Evolutionary conservation across 225 moss, liverwort and hornwort genomes (phyloP).

Genomic region (Marchantia polymorpha): DNA sequence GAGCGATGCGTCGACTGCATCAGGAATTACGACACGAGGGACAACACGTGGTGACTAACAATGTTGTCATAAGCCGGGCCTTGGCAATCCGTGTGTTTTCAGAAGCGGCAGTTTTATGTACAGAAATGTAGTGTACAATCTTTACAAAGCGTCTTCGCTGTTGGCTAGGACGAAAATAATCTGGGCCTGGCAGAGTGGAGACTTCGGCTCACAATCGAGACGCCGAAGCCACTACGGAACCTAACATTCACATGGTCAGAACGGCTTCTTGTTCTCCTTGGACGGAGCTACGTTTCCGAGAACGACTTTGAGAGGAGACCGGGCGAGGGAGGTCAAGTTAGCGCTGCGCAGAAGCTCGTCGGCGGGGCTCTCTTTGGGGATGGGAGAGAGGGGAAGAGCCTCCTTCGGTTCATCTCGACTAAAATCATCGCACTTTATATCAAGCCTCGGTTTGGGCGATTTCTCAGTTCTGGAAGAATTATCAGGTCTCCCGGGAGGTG

Average conservation of each 20-base stretch:
- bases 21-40: too few relatives aligned
- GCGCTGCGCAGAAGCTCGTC: background rate
- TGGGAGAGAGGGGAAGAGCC: slow-evolving; percentile 1
- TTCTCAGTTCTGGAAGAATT: background rate
- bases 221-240: background rate
- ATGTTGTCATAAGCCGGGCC: too few relatives aligned
- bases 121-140: slow-evolving; percentile 7
- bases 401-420: slow-evolving; percentile 32
- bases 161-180: background rate
- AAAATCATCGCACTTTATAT: background rate
- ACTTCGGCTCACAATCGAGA: background rate
- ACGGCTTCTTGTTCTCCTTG: slow-evolving; percentile 46
- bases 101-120: background rate
- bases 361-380: slow-evolving; percentile 5
- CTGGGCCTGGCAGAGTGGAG: background rate
- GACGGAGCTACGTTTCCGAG: slow-evolving; percentile 36
- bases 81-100: too few relatives aligned
- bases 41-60: too few relatives aligned
- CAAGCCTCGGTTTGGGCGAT: background rate
- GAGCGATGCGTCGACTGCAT: too few relatives aligned
- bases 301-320: slow-evolving; percentile 38
- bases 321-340: background rate
- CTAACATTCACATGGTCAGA: slow-evolving; percentile 10
- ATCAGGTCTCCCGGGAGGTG: background rate
- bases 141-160: background rate